Base-by-base conservation (phyloP, 352 stramenopile species). In the Phytopythium chamaehyphon region DNA sequence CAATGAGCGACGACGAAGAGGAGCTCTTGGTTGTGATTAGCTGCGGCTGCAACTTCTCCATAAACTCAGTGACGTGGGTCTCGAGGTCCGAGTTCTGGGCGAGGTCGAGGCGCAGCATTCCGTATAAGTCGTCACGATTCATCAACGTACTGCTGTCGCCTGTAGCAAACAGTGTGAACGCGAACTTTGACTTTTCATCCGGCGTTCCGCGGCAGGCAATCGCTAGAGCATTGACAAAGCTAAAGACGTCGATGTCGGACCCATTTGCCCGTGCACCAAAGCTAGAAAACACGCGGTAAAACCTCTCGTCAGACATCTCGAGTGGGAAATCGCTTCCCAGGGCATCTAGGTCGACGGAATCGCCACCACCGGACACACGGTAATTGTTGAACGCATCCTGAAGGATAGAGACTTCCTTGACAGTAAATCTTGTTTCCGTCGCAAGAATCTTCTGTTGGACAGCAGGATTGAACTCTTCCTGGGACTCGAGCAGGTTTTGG, bases 371-470 rank as follows among this genome's bases (percentile, higher is more conserved):
- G 1, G 80, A 89, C 1, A 68, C 69, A 5, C 81, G 79, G 54
- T 93, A 93, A 54, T 88, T 90, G 51, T 86, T 87, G 59, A 93
- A 95, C 3, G 79, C 85, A 23, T 95, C 85, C 38, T 92, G 83
- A 0, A 93, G 57, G 33, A 93, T 69, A 18, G 77, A 69, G 16
- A 93, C 82, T 52, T 93, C 85, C 43, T 91, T 91, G 0, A 70
- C 68, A 19, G 54, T 90, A 49, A 95, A 90, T 8, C 76, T 74
- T 15, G 85, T 95, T 53, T 93, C 85, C 22, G 73, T 89, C 22
- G 83, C 81, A 6, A 95, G 63, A 36, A 95, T 95, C 53, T 95
- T 95, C 47, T 92, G 78, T 58, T 95, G 85, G 5, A 93, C 85
- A 31, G 83, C 77, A 22, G 85, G 85, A 48, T 95, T 95, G 47